phyloP scores from a whole-genome alignment of 2,329 filamentous ascomycete genomes.

The Laburnicola sp. region DNA sequence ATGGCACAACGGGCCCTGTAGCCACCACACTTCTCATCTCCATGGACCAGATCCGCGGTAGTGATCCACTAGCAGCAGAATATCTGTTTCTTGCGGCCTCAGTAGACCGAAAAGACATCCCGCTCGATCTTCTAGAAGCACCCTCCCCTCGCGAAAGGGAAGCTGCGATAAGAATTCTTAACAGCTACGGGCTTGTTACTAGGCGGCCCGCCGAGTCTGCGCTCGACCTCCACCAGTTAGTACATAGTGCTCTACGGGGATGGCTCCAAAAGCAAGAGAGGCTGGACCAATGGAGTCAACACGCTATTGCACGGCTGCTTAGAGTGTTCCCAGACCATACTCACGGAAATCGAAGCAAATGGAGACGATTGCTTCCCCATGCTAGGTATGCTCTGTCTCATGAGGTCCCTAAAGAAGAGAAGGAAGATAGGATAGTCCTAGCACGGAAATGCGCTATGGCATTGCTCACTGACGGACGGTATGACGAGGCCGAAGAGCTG shows the following conservation, averaged over 20 bases:
- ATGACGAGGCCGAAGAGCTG: no score
- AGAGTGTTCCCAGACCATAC: slow-evolving; percentile 14
- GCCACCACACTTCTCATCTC: no score
- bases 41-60: no score
- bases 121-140: no score
- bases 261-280: not conserved
- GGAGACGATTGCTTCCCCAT: slow-evolving; percentile 15
- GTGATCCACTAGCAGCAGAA: no score
- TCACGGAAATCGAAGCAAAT: slow-evolving; percentile 16
- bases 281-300: slow-evolving; percentile 4
- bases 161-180: slow-evolving; percentile 10
- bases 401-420: not conserved
- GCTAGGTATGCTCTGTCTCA: slow-evolving; percentile 7
- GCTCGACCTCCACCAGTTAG: slow-evolving; percentile 15
- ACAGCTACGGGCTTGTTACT: slow-evolving; percentile 10
- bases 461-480: no score
- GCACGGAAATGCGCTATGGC: no score
- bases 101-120: no score
- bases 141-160: no score
- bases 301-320: slow-evolving; percentile 9
- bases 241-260: slow-evolving; percentile 10
- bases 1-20: no score
- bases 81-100: no score
- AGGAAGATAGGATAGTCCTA: rapidly evolving
- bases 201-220: not conserved